Evolutionary conservation across 192 early-diverging fungal species (phyloP).

Genomic region (Backusella parvicylindrica): DNA sequence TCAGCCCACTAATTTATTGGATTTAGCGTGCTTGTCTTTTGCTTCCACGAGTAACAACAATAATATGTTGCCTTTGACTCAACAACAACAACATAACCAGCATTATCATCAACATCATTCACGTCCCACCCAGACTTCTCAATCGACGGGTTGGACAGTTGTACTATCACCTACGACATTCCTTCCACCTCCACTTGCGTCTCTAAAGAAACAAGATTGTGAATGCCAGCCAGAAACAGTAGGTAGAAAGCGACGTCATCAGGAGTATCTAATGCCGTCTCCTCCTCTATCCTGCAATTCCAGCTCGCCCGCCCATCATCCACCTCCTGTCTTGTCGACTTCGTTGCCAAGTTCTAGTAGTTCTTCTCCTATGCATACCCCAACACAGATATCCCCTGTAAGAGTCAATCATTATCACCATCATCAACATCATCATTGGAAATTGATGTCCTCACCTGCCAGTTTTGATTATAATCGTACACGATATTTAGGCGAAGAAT

Average conservation of each 20-base stretch:
- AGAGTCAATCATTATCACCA: not conserved
- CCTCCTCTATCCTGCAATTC: slow-evolving; percentile 9
- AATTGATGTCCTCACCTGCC: not conserved
- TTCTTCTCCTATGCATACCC: slow-evolving; percentile 29
- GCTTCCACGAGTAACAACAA: not conserved
- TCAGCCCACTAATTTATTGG: slow-evolving; percentile 9
- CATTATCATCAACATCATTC: not conserved
- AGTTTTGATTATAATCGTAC: not conserved
- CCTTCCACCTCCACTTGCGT: not conserved
- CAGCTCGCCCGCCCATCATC: not conserved
- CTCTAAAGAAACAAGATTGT: not conserved
- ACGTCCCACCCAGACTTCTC: not conserved
- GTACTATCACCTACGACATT: slow-evolving; percentile 12
- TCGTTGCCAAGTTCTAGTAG: slow-evolving; percentile 23
- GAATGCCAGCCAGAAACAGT: not conserved
- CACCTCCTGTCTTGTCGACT: slow-evolving; percentile 17
- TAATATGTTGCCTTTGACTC: not conserved
- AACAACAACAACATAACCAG: not conserved
- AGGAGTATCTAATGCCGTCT: slow-evolving; percentile 6
- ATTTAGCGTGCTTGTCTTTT: slow-evolving; percentile 5
- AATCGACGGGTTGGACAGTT: not conserved
- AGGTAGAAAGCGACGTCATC: not conserved
- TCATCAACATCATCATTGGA: not conserved
- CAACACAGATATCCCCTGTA: slow-evolving; percentile 24
- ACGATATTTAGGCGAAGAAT: not conserved